Evolutionary conservation across 1,139 yeast genomes (phyloP).

Genomic region (Magnusiomyces tetraspermus): DNA sequence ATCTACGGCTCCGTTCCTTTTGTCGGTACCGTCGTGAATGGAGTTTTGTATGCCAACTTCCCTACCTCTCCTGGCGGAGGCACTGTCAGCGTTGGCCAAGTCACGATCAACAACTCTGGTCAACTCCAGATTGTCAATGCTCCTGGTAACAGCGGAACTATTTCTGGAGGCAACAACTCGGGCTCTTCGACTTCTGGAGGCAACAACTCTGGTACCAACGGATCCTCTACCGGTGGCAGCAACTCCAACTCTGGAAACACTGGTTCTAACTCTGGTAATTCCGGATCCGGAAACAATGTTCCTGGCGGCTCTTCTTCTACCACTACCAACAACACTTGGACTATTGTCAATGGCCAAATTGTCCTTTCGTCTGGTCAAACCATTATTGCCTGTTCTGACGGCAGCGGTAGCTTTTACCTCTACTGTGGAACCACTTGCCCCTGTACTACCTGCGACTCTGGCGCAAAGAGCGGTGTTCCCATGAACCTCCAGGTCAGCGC

Average conservation of each 20-base stretch:
- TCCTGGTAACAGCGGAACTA: not conserved
- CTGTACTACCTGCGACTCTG: not conserved
- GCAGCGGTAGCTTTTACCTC: not conserved
- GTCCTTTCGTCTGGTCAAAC: conserved; percentile 1
- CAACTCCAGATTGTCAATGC: not conserved
- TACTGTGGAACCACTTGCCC: conserved; percentile 1
- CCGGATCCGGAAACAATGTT: not conserved
- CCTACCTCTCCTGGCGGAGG: not conserved
- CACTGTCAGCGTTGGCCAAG: not conserved
- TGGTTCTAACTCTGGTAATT: not conserved
- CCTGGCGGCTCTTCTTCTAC: not conserved
- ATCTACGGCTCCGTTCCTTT: conserved; percentile 2
- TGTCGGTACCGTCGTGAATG: conserved; percentile 1
- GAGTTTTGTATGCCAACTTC: not conserved
- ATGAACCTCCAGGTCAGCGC: not conserved
- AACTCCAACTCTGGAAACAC: not conserved
- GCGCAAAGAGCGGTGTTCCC: not conserved
- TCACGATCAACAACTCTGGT: conserved; percentile 2
- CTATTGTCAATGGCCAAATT: not conserved
- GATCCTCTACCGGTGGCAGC: not conserved
- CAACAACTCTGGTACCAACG: not conserved
- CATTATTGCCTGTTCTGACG: conserved; percentile 3
- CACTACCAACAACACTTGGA: not conserved
- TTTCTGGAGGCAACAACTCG: not conserved
- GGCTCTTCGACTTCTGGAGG: not conserved